Base-by-base conservation (phyloP, 148 eudicot species). In the Silene conica region DNA sequence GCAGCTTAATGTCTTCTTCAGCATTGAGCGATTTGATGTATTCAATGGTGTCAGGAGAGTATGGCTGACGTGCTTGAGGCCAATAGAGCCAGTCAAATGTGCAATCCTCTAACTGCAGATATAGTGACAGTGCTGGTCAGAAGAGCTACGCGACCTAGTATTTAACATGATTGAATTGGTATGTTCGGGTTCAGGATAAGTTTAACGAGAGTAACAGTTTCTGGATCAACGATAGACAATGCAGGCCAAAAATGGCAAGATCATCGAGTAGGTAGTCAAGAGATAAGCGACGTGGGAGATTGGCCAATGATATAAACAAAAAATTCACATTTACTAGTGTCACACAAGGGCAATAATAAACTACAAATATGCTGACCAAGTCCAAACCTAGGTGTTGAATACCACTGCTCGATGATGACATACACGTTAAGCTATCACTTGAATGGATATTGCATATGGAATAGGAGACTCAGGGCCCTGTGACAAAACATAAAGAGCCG, bases 71-170 rank as follows among this genome's bases (percentile, higher is more conserved):
- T 2, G 97, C 83, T 82, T 91, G 97, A 43, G 97, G 93, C 97
- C 96, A 91, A 58, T 91, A 91, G 63, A 91, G 89, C 97, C 97
- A 91, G 58, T 91, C 96, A 64, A 91, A 89, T 73, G 96, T 87
- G 74, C 96, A 88, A 67, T 90, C 96, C 78, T 88, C 92, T 70
- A 88, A 89, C 96, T 90, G 88, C 68, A 60, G 60, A 62, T 38
- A 20, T 19, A 38, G 54, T 28, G 19, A 65, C 19, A 63, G 19
- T 22, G 63, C 23, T 43, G 43, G 59, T 80, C 38, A 72, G 15
- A 64, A 5, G 45, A 28, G 22, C 43, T 71, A 14, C 45, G 28
- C 19, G 20, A 19, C 8, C 25, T 21, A 31, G 23, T 25, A 48
- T 34, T 50, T 18, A 61, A 19, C 13, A 62, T 18, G 23, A 3